Conservation (phyloP, 768 basidiomycete genomes). For the Pleurotus giganteus region DNA sequence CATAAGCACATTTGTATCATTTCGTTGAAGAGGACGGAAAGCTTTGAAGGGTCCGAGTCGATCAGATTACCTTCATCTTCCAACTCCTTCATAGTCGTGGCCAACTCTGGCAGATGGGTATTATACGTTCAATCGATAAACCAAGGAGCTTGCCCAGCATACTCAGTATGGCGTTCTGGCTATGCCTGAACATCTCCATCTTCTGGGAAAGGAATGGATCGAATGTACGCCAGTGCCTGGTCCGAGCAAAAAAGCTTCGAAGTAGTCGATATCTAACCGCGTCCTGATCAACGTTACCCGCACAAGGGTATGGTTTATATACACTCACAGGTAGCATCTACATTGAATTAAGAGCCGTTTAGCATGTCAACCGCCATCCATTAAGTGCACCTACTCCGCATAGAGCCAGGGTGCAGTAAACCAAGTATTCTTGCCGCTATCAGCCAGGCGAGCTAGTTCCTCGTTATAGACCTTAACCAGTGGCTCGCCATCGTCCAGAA, state of each 20-base stretch:
- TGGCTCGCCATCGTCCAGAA: slow-evolving; percentile 76
- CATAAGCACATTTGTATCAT: slow-evolving; percentile 92
- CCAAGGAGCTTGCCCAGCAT: slow-evolving; percentile 22
- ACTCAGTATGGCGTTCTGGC: slow-evolving; percentile 78
- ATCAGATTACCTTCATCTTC: slow-evolving; percentile 46
- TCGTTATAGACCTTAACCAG: slow-evolving; percentile 72
- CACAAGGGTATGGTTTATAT: neutral
- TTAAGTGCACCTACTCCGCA: slow-evolving; percentile 66
- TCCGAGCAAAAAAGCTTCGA: slow-evolving; percentile 67
- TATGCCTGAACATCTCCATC: slow-evolving; percentile 75
- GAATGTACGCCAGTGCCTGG: slow-evolving; percentile 66
- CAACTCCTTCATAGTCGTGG: slow-evolving; percentile 68
- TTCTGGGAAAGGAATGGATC: slow-evolving; percentile 89
- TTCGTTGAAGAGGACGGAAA: slow-evolving; percentile 69
- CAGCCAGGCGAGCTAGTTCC: slow-evolving; percentile 54
- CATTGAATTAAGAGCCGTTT: neutral
- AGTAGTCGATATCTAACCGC: slow-evolving; percentile 79
- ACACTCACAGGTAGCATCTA: slow-evolving; percentile 72
- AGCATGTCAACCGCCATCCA: neutral
- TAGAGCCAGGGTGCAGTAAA: slow-evolving; percentile 94
- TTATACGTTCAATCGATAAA: slow-evolving; percentile 7
- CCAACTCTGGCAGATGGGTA: slow-evolving; percentile 53
- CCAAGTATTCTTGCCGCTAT: slow-evolving; percentile 67
- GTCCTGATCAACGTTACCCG: neutral
- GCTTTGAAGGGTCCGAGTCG: slow-evolving; percentile 45